phyloP scores from a whole-genome alignment of 202 grass and related monocot species.

The Schoenoplectus tabernaemontani region DNA sequence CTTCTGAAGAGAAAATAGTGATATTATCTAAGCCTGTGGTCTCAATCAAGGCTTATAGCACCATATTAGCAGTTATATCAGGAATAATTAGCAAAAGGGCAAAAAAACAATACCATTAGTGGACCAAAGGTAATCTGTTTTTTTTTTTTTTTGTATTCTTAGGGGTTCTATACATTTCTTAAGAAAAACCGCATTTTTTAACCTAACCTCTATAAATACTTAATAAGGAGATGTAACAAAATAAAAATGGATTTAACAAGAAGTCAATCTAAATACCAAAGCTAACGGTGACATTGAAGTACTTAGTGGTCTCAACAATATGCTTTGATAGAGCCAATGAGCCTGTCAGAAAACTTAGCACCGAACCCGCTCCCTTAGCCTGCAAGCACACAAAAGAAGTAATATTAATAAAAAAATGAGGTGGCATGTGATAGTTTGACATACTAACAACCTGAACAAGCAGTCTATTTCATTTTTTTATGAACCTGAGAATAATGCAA shows the following conservation, averaged over 20 bases:
- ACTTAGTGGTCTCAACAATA: constrained; percentile 69
- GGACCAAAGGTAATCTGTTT: neutral
- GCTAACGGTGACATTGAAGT: constrained; percentile 87
- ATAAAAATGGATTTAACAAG: neutral
- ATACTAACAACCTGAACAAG: neutral
- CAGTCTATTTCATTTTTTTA: neutral
- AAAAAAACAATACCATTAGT: neutral
- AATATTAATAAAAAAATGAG: neutral
- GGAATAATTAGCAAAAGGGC: neutral
- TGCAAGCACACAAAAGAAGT: constrained; percentile 14
- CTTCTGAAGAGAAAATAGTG: neutral
- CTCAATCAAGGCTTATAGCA: neutral
- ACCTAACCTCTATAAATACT: neutral
- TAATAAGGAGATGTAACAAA: neutral
- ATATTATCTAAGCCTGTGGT: neutral
- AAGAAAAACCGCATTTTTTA: neutral
- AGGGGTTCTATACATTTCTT: neutral
- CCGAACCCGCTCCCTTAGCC: constrained; percentile 88
- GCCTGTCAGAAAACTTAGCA: constrained; percentile 85
- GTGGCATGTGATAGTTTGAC: neutral
- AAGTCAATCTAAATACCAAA: constrained; percentile 50
- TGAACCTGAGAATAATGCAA: constrained; percentile 90
- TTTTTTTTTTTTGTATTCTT: neutral
- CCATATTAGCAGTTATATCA: neutral
- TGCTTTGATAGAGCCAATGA: constrained; percentile 81